Evolutionary conservation across 1,284 basidiomycete species (phyloP), one percentile per base, ranked within the genome.

Genomic region (Phaffia rhodozyma): DNA sequence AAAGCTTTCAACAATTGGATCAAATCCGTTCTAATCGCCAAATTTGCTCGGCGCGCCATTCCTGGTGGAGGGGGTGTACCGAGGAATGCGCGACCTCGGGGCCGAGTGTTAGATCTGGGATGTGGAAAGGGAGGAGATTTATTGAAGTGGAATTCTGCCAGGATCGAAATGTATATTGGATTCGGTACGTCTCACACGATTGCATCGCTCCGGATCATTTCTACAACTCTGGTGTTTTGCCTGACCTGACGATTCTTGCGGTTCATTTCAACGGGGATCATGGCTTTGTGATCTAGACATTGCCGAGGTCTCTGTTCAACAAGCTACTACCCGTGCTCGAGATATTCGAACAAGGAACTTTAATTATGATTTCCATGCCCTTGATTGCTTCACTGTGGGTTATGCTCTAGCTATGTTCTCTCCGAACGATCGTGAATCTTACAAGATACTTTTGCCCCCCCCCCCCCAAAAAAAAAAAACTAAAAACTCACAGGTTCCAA

Each of bases 1-100:
- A 93, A 94, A 76, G 89, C 84, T 73, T 98, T 97, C 79, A 99
- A 99, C 78, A 98, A 99, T 77, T 99, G 96, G 93, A 86, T 97
- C 70, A 97, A 97, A 76, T 91, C 90, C 18, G 91, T 97, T 13
- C 80, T 97, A 66, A 96, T 97, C 70, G 86, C 86, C 11, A 86
- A 86, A 61, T 94, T 90, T 72, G 86, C 85, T 1, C 61, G 59
- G 13, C 67, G 61, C 13, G 66, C 34, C 66, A 67, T 68, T 61
- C 66, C 79, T 75, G 68, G 66, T 70, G 51, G 67, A 71, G 34
- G 72, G 74, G 54, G 71, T 18, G 72, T 73, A 62, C 73, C 75
- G 51, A 71, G 72, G n/a, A 67, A 70, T 25, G 69, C 71, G 43
- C 49, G 56, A 18, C 68, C 63, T n/a, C 67, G 63, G 25, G 86